Evolutionary conservation across 2,329 filamentous ascomycete genomes (phyloP), one percentile per base, ranked within the genome.

Genomic region (Thermomyces lanuginosus): DNA sequence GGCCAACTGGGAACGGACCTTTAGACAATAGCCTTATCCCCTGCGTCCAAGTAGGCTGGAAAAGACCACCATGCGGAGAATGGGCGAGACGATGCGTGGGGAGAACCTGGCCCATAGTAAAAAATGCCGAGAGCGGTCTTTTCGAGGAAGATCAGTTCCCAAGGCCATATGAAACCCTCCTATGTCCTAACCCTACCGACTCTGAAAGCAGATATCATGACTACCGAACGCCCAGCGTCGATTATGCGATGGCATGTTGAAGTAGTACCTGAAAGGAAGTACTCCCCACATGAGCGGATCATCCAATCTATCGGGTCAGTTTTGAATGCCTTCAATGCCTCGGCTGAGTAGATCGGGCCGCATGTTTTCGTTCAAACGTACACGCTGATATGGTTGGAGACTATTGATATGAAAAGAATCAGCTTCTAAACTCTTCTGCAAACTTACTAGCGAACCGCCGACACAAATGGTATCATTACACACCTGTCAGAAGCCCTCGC

Each of bases 271-370:
- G 23, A 80, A 51, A 1, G 89, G 89, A 3, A 98, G 59, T 18
- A 82, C 70, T 10, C 86, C 89, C 86, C 86, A 98, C 40, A 93
- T 73, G 32, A 95, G 57, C 14, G 89, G 89, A 56, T 98, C 89
- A 55, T 98, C 89, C 41, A 95, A 59, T 32, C 86, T 36, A 39
- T 38, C 29, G 27, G 10, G 34, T 34, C 25, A 30, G 27, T 16
- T 25, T 28, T 29, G 21, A 19, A 30, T 25, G 24, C 27, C 16
- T 28, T 24, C 19, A 18, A 23, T 21, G 28, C 24, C 24, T 20
- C 37, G 24, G 39, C 40, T 27, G 27, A 34, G 31, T 41, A 29
- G 36, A 28, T 24, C 15, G 21, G 24, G 30, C 28, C 21, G 24
- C 21, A 11, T 15, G 27, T 28, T 31, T 34, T 31, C 32, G 34